A percentile compares a stretch with the other conserved stretches of the same genome.
These are phyloP conservation scores for Xylaria telfairii DNA, from an alignment of 495 filamentous ascomycete species.

Conservation along the genomic window DNA sequence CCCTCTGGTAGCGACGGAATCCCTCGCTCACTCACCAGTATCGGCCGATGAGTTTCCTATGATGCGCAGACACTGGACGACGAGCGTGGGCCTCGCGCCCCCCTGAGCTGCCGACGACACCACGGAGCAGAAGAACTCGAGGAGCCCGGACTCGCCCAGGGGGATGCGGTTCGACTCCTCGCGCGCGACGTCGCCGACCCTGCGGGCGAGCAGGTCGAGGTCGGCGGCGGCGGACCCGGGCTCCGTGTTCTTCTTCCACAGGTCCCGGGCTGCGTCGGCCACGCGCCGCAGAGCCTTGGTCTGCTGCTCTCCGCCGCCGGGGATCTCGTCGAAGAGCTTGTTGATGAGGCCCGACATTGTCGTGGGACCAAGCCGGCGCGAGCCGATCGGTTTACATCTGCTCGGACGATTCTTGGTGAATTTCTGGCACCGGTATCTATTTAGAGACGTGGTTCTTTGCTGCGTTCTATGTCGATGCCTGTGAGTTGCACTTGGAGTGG, in stretches of 20 bases:
- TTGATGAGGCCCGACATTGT: constrained; percentile 25
- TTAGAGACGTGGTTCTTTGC: background rate
- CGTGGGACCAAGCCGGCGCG: background rate
- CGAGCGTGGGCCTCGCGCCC: constrained; percentile 39
- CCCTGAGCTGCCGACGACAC: constrained; percentile 52
- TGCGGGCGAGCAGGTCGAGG: constrained; percentile 60
- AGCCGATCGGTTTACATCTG: constrained; percentile 7
- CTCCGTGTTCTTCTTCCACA: constrained; percentile 41
- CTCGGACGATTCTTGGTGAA: background rate
- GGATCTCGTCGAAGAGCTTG: constrained; percentile 27
- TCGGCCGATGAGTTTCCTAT: constrained; percentile 86
- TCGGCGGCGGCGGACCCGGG: constrained; percentile 39
- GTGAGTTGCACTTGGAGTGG: background rate
- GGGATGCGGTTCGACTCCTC: constrained; percentile 68
- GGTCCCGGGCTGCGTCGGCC: constrained; percentile 34
- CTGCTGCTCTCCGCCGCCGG: constrained; percentile 31
- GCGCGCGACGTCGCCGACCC: constrained; percentile 70
- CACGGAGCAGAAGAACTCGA: constrained; percentile 68
- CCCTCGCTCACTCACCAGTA: constrained; percentile 63
- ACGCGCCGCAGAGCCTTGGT: constrained; percentile 36
- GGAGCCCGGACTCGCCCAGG: constrained; percentile 69
- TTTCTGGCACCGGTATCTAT: background rate
- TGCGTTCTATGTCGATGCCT: background rate
- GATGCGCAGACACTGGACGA: constrained; percentile 66
- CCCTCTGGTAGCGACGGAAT: background rate